A percentile compares a stretch with the other conserved stretches of the same genome.
Evolutionary conservation across 805 yeast species (phyloP).

Genomic region (Candida nemodendra): DNA sequence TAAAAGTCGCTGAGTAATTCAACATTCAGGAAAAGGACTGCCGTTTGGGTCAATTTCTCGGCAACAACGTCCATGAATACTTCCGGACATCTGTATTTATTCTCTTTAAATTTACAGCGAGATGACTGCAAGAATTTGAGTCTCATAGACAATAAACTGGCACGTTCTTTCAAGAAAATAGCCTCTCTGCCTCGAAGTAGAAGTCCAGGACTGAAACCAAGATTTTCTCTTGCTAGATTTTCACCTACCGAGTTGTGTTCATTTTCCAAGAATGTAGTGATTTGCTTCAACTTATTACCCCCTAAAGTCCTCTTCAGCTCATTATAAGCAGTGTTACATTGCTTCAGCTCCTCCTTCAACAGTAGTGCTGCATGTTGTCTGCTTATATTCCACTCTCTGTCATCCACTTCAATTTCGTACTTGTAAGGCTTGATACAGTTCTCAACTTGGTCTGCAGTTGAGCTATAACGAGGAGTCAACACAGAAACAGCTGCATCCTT

Average conservation of each 20-base stretch:
- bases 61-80: conserved; percentile 89
- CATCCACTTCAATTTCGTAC: conserved; percentile 95
- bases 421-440: conserved; percentile 97
- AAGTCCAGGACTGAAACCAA: conserved; percentile 79
- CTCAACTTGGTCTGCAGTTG: conserved; percentile 98
- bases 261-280: conserved; percentile 67
- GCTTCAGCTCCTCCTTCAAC: conserved; percentile 80
- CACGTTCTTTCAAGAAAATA: conserved; percentile 70
- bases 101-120: conserved; percentile 73
- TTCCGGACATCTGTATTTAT: conserved; percentile 92
- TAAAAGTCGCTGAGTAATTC: conserved; percentile 93
- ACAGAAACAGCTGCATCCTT: conserved; percentile 83
- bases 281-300: conserved; percentile 77
- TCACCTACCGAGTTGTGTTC: conserved; percentile 36
- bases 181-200: conserved; percentile 83
- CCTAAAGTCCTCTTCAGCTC: conserved; percentile 72
- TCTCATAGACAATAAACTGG: conserved; percentile 68
- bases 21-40: conserved; percentile 88
- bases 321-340: conserved; percentile 66
- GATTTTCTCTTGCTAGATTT: conserved; percentile 59
- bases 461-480: conserved; percentile 70
- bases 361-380: conserved; percentile 73
- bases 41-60: conserved; percentile 87
- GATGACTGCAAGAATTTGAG: conserved; percentile 71
- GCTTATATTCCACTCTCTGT: conserved; percentile 85